Conservation (phyloP, 768 basidiomycete species). For the Symmetrospora coprosmae region DNA sequence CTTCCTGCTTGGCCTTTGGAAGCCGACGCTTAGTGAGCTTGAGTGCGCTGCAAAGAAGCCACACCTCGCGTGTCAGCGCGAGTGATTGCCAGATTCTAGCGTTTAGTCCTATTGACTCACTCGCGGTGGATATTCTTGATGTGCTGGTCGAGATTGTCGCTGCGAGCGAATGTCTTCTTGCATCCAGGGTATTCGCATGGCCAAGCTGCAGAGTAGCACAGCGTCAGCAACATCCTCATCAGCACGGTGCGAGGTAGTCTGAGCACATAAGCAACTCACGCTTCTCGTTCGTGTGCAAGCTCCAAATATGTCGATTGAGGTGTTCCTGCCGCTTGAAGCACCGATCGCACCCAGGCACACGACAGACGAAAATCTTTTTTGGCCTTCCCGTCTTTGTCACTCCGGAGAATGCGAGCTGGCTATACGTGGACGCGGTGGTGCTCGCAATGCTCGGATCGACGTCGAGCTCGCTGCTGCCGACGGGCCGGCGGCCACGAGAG, state of each 20-base stretch:
- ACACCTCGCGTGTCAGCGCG: neutral
- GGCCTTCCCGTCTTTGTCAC: slow-evolving; percentile 27
- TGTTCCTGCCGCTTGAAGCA: slow-evolving; percentile 80
- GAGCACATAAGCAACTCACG: slow-evolving; percentile 47
- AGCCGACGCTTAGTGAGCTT: neutral
- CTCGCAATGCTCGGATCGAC: neutral
- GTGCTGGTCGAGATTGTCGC: slow-evolving; percentile 68
- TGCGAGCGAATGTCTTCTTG: slow-evolving; percentile 60
- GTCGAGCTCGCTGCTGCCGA: slow-evolving; percentile 6
- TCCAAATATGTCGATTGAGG: slow-evolving; percentile 71
- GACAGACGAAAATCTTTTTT: slow-evolving; percentile 41
- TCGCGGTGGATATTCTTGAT: slow-evolving; percentile 24
- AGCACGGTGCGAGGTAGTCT: neutral
- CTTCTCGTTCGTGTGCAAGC: slow-evolving; percentile 83
- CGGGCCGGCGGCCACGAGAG: slow-evolving; percentile 27
- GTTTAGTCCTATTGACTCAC: too few species aligned
- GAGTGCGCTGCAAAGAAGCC: neutral
- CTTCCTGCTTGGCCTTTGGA: neutral
- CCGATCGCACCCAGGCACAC: slow-evolving; percentile 69
- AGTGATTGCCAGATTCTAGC: too few species aligned
- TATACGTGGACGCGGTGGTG: slow-evolving; percentile 14
- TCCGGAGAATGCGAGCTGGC: slow-evolving; percentile 23
- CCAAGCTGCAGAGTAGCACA: slow-evolving; percentile 50
- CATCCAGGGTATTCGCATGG: slow-evolving; percentile 55
- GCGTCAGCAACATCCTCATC: slow-evolving; percentile 3